Base-by-base conservation (phyloP, 164 flowering plant genomes). In the Aristolochia contorta region DNA sequence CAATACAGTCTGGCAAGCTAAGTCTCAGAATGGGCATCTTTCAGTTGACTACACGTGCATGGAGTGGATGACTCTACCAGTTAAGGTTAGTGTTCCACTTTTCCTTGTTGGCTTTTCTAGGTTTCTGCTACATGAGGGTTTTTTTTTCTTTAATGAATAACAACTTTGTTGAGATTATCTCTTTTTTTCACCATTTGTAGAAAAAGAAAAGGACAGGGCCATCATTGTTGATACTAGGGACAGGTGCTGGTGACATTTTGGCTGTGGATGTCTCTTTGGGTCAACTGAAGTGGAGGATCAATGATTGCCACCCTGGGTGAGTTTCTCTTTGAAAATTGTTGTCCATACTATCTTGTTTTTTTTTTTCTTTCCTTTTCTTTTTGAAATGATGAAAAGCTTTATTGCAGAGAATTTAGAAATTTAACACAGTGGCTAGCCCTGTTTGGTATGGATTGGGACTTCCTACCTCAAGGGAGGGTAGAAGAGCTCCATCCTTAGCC, bases 221-320 rank as follows among this genome's bases (percentile, higher is more conserved):
- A 54, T 83, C 86, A 0, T 61, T 86, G 22, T 62, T 93, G 50
- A 78, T 86, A 22, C 62, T 88, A 67, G 98, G 98, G 74, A 93
- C 95, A 0, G 97, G 97, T 10, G 70, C 89, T 65, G 97, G 98
- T 55, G 97, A 90, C 72, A 82, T 90, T 64, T 64, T 93, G 57
- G 98, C 97, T 19, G 60, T 90, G 67, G 97, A 90, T 80, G 88
- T 90, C 4, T 69, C 86, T 52, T 80, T 80, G 56, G 97, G 97
- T 66, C 83, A 81, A 54, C 71, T 93, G 76, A 87, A 82, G 65
- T 93, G 97, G 97, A 82, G 73, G 47, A 67, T 77, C 47, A 77
- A 66, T 70, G 94, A 87, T 65, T 90, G 97, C 67, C 97, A 93
- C 78, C 89, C 97, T 56, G 98, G 98, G 98, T 92, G 69, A 75